Percentiles rank a stretch among this genome's conserved stretches.
Conservation (phyloP, 2,329 filamentous ascomycete genomes). For the Colletotrichum graminicola region DNA sequence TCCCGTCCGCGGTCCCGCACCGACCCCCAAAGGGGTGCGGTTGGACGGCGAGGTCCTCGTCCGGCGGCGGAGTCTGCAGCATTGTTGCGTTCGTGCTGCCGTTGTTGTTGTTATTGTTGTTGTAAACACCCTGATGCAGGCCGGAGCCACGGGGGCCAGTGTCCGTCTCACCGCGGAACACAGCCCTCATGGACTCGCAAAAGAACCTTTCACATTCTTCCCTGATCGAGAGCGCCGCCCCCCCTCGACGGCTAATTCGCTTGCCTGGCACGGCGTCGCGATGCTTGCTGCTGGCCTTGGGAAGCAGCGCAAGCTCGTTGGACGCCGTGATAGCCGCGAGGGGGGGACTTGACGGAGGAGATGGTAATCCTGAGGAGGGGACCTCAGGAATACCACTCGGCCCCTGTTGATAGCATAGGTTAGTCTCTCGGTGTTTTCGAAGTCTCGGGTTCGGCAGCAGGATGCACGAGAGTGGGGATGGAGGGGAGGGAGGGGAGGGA, state of each 20-base stretch:
- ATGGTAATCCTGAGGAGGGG: conserved; percentile 85
- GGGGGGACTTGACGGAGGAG: conserved; percentile 89
- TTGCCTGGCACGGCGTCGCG: conserved; percentile 54
- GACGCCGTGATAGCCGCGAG: conserved; percentile 79
- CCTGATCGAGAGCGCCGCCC: conserved; percentile 96
- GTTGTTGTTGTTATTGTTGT: conserved; percentile 43
- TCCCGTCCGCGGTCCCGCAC: conserved; percentile 5
- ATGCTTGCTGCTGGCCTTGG: conserved; percentile 63
- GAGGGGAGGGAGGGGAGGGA: not conserved
- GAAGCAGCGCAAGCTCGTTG: conserved; percentile 75
- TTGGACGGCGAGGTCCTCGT: conserved; percentile 57
- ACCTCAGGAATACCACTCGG: conserved; percentile 97
- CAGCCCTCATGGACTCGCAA: conserved; percentile 92
- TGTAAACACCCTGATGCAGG: conserved; percentile 79
- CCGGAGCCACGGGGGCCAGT: conserved; percentile 82
- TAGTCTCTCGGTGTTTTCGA: conserved; percentile 13
- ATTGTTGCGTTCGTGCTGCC: conserved; percentile 24
- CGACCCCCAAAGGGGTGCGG: conserved; percentile 43
- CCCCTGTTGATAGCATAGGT: conserved; percentile 63
- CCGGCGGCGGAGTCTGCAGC: conserved; percentile 66
- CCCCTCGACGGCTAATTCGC: conserved; percentile 74
- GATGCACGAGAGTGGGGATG: conserved; percentile 16
- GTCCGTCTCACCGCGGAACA: conserved; percentile 97
- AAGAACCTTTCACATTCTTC: conserved; percentile 99
- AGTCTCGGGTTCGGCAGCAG: conserved; percentile 7